Conservation (phyloP, 2,329 filamentous ascomycete genomes). For the Fusarium miscanthi region DNA sequence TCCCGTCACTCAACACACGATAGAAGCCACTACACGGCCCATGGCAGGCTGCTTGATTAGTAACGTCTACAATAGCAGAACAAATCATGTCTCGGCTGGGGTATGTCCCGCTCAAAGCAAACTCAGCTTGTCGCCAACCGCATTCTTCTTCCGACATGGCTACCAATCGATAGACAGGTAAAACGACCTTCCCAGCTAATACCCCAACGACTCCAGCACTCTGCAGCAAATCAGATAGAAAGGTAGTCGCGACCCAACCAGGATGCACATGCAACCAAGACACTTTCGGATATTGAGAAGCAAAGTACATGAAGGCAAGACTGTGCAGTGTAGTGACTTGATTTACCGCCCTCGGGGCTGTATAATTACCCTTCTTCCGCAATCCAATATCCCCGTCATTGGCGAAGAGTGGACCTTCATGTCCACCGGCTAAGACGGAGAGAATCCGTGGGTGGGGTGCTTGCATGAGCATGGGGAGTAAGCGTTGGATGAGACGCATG, state of each 20-base stretch:
- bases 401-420: background rate
- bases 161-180: background rate
- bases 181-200: background rate
- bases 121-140: background rate
- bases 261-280: background rate
- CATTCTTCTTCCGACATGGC: background rate
- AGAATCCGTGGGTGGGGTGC: background rate
- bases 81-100: slow-evolving; percentile 1
- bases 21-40: background rate
- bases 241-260: background rate
- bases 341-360: background rate
- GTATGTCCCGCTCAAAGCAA: background rate
- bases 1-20: background rate
- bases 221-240: background rate
- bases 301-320: background rate
- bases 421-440: background rate
- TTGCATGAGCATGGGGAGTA: background rate
- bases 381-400: background rate
- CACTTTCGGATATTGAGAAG: background rate
- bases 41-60: background rate
- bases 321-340: background rate
- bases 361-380: background rate
- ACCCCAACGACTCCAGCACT: background rate
- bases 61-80: background rate
- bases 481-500: background rate